Evolutionary conservation across 257 asterid species (phyloP).

Genomic region (Nemophila menziesii): DNA sequence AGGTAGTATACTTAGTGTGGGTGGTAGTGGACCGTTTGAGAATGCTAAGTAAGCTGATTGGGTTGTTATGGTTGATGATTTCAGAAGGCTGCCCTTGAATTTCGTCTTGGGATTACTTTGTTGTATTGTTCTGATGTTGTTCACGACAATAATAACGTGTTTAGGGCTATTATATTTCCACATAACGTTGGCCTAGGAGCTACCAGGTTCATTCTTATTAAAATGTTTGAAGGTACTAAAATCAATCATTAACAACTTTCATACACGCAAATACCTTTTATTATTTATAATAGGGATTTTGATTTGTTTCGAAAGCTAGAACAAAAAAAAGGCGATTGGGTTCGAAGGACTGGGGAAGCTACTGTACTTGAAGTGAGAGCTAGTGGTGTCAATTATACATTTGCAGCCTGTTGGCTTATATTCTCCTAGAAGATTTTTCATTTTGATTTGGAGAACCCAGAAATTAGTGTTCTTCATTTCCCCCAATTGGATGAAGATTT

Average conservation of each 20-base stretch:
- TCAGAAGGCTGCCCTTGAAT: constrained; percentile 27
- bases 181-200: constrained; percentile 35
- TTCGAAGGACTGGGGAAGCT: constrained; percentile 48
- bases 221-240: not conserved
- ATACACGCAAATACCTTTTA: no score
- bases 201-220: constrained; percentile 20
- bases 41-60: constrained; percentile 29
- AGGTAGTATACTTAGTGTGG: constrained; percentile 40
- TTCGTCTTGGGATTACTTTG: constrained; percentile 31
- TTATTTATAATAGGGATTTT: constrained; percentile 17
- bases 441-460: no score
- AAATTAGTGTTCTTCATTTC: no score
- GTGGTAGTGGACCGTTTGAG: constrained; percentile 35
- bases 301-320: no score
- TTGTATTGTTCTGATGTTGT: constrained; percentile 28
- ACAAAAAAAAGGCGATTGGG: no score
- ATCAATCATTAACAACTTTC: no score
- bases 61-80: constrained; percentile 32
- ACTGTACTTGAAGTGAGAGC: constrained; percentile 89
- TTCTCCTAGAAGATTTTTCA: no score
- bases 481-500: no score
- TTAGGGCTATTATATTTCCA: constrained; percentile 30
- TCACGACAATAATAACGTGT: constrained; percentile 34
- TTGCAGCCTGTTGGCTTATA: constrained; percentile 86
- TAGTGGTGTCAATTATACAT: constrained; percentile 52